Evolutionary conservation across 352 stramenopile genomes (phyloP).

Genomic region (Halophytophthora batemanensis): DNA sequence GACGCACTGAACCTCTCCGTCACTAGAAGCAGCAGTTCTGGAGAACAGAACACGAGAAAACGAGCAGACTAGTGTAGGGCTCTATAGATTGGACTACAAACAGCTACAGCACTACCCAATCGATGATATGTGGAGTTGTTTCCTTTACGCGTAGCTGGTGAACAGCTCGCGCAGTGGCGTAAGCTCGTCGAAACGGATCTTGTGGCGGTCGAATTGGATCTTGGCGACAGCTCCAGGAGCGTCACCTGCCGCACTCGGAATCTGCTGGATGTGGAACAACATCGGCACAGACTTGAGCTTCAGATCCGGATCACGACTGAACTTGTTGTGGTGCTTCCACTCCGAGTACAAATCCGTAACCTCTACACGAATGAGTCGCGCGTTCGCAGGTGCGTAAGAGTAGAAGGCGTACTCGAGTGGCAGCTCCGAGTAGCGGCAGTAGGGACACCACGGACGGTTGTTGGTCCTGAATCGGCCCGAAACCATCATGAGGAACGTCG

Average conservation of each 20-base stretch:
- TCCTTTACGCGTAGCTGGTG: conserved; percentile 21
- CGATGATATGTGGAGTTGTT: too few species aligned
- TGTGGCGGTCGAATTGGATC: conserved; percentile 41
- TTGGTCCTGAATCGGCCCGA: conserved; percentile 62
- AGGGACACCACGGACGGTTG: conserved; percentile 77
- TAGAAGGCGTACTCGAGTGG: conserved; percentile 74
- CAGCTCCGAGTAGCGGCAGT: conserved; percentile 75
- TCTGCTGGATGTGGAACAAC: conserved; percentile 37
- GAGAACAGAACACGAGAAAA: too few species aligned
- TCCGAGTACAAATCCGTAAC: conserved; percentile 56
- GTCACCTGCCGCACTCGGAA: conserved; percentile 13
- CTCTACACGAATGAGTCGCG: conserved; percentile 60
- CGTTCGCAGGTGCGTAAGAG: conserved; percentile 51
- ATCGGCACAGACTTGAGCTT: conserved; percentile 50
- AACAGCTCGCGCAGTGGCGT: conserved; percentile 39
- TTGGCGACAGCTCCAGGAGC: conserved; percentile 7
- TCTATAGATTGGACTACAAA: too few species aligned
- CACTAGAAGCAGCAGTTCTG: too few species aligned
- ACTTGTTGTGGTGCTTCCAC: conserved; percentile 61
- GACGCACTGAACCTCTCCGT: too few species aligned
- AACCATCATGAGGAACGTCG: conserved; percentile 70
- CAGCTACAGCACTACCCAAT: too few species aligned
- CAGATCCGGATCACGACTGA: conserved; percentile 51
- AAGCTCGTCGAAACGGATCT: conserved; percentile 51
- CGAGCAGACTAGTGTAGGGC: too few species aligned